Evolutionary conservation across 352 stramenopile species (phyloP).

Genomic region (Globisporangium mamillatum): DNA sequence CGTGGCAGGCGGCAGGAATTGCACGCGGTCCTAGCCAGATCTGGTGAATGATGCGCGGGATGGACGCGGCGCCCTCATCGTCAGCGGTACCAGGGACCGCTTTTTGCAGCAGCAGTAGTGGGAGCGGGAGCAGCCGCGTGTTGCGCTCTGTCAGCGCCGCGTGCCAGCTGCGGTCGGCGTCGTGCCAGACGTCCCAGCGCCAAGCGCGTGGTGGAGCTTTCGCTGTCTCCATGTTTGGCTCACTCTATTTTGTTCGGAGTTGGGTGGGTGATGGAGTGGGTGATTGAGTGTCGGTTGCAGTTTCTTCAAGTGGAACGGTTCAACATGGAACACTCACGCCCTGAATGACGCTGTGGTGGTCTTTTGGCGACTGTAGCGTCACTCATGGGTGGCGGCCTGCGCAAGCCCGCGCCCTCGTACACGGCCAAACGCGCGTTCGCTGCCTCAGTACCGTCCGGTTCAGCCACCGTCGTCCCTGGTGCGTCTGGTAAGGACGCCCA

Average conservation of each 20-base stretch:
- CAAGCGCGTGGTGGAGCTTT: slow-evolving; percentile 11
- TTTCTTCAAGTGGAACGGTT: neutral
- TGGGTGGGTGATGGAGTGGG: slow-evolving; percentile 2
- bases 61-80: neutral
- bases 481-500: slow-evolving; percentile 5
- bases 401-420: slow-evolving; percentile 31
- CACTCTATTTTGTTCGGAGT: neutral
- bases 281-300: neutral
- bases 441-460: slow-evolving; percentile 20
- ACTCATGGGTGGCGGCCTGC: slow-evolving; percentile 43
- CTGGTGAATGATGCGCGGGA: slow-evolving; percentile 61
- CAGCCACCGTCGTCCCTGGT: slow-evolving; percentile 15
- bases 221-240: neutral
- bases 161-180: slow-evolving; percentile 27
- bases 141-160: slow-evolving; percentile 23
- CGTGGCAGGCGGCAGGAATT: slow-evolving; percentile 27
- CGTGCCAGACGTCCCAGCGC: slow-evolving; percentile 37
- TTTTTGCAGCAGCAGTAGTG: neutral
- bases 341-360: slow-evolving; percentile 1
- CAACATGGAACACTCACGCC: neutral
- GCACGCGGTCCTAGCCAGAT: slow-evolving; percentile 55
- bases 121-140: slow-evolving; percentile 5
- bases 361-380: neutral
- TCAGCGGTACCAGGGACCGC: neutral
- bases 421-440: slow-evolving; percentile 20